Evolutionary conservation across 371 early-diverging fungal species (phyloP).

Genomic region (Apophysomyces trapeziformis): DNA sequence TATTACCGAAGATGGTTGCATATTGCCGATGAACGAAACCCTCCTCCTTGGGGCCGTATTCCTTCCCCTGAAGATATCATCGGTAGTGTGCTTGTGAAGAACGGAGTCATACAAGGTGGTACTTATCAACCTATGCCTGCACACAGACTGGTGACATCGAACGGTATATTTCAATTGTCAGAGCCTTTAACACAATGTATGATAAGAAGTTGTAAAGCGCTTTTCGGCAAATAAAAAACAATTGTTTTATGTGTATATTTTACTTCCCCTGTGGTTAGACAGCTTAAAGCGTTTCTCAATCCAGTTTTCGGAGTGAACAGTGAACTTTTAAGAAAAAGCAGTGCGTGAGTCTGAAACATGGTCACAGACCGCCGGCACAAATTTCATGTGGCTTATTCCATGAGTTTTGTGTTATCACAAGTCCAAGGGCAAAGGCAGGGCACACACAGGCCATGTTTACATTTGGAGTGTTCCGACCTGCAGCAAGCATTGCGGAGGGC

Average conservation of each 20-base stretch:
- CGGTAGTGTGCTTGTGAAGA: constrained; percentile 67
- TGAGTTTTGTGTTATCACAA: neutral
- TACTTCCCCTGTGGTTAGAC: neutral
- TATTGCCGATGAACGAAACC: constrained; percentile 66
- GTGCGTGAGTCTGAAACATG: neutral
- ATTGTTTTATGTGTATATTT: too few species aligned
- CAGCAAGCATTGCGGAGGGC: constrained; percentile 9
- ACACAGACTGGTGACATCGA: constrained; percentile 71
- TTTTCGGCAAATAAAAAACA: neutral
- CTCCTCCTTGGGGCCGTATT: constrained; percentile 74
- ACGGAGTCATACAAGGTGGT: constrained; percentile 54
- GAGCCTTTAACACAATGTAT: constrained; percentile 43
- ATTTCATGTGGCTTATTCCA: neutral
- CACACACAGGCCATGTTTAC: constrained; percentile 1
- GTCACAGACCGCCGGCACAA: too few species aligned
- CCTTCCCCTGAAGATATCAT: constrained; percentile 83
- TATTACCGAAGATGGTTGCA: constrained; percentile 51
- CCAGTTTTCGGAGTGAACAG: neutral
- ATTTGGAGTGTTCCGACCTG: constrained; percentile 10
- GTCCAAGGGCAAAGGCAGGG: constrained; percentile 1
- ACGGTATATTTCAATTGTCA: constrained; percentile 75
- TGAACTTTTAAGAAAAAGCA: neutral
- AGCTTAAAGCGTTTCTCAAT: neutral
- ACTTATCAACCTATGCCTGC: constrained; percentile 82
- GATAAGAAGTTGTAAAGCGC: constrained; percentile 28